Evolutionary conservation across 805 yeast genomes (phyloP).

Genomic region (Ogataea trehaloabstinens): DNA sequence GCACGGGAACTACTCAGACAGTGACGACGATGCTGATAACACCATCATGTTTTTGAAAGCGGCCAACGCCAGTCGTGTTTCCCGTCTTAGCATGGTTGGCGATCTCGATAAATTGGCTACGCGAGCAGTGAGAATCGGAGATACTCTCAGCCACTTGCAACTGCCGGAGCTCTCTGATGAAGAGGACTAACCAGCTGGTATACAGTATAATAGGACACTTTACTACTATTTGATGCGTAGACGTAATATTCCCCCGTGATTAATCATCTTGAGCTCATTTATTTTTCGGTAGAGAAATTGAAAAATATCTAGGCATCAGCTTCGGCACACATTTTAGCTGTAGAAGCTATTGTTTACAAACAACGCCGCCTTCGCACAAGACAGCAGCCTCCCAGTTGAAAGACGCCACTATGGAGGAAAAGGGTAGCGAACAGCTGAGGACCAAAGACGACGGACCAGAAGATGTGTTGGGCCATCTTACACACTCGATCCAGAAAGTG

Average conservation of each 20-base stretch:
- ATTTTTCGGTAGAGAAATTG: neutral
- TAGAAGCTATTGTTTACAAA: no score
- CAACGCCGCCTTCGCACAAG: no score
- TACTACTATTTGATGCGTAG: conserved; percentile 1
- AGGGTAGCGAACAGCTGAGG: no score
- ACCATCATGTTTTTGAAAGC: conserved; percentile 26
- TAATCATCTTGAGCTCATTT: no score
- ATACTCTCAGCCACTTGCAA: conserved; percentile 12
- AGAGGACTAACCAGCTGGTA: conserved; percentile 9
- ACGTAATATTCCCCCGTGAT: no score
- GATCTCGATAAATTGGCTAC: conserved; percentile 13
- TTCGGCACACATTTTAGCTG: no score
- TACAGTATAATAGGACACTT: no score
- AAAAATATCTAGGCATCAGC: no score
- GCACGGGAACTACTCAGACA: conserved; percentile 14
- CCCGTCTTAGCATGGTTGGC: conserved; percentile 23
- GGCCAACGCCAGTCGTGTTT: conserved; percentile 24
- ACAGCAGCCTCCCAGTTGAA: no score
- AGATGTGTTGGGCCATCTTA: neutral
- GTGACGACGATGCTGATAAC: conserved; percentile 17
- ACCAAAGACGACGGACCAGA: conserved; percentile 1
- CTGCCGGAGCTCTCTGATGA: conserved; percentile 13
- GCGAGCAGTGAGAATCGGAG: conserved; percentile 7
- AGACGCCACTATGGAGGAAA: no score
- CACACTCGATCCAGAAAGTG: neutral